Percentiles rank a stretch among this genome's conserved stretches.
Evolutionary conservation across 2,329 filamentous ascomycete species (phyloP).

Genomic region (Rutstroemia sp.): DNA sequence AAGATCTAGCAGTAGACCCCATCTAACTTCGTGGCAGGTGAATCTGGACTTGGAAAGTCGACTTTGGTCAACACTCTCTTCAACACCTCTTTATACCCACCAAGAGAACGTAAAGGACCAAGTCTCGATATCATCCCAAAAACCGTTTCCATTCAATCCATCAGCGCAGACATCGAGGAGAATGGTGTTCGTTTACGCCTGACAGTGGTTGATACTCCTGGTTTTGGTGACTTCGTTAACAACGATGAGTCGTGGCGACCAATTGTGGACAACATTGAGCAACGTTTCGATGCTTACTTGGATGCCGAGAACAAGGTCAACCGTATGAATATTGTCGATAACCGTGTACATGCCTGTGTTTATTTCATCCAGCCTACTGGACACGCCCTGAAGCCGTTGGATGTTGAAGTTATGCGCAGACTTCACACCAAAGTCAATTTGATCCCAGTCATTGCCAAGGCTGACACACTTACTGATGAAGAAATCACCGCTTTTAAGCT

Average conservation of each 20-base stretch:
- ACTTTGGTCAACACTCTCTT: constrained; percentile 98
- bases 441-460: constrained; percentile 98
- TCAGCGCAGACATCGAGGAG: constrained; percentile 96
- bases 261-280: constrained; percentile 99
- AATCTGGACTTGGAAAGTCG: constrained; percentile 98
- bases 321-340: constrained; percentile 99
- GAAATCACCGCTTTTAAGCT: constrained; percentile 93
- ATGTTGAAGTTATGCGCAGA: constrained; percentile 98
- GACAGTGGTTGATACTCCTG: constrained; percentile 95
- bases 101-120: constrained; percentile 95
- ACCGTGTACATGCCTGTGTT: constrained; percentile 96
- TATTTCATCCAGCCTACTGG: constrained; percentile 99
- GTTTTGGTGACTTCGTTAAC: constrained; percentile 99
- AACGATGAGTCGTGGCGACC: constrained; percentile 99
- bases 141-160: constrained; percentile 91
- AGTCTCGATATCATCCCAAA: constrained; percentile 98
- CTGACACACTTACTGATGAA: constrained; percentile 95
- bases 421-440: constrained; percentile 99
- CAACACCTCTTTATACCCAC: constrained; percentile 98
- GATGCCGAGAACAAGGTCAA: constrained; percentile 99
- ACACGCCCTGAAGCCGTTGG: constrained; percentile 94
- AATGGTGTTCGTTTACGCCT: constrained; percentile 93
- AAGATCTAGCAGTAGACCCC: neutral
- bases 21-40: constrained; percentile 52
- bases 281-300: constrained; percentile 95